Base-by-base conservation (phyloP, 805 yeast species). In the Naumovozyma baii region DNA sequence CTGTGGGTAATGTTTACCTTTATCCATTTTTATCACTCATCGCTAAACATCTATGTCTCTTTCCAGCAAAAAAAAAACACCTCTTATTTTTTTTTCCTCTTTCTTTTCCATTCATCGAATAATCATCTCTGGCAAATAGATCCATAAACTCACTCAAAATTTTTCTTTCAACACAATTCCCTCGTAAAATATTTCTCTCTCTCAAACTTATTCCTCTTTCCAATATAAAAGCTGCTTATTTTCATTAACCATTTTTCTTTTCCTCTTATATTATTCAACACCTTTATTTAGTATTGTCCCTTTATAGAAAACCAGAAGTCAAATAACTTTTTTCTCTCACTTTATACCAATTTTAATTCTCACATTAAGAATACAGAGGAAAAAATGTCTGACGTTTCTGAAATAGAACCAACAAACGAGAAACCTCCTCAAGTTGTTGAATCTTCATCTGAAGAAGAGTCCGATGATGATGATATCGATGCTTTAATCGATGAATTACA, bases 401-500 rank as follows among this genome's bases (percentile, higher is more conserved):
- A 29, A 29, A 9, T 5, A 29, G 31, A 12, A 29, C 5, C 15
- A 9, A 22, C 26, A 22, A 22, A 22, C 10, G 31, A 29, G 15
- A 29, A 29, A n/a, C 31, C 31, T 9, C 31, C 31, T 29, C 31
- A 29, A 29, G 31, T 29, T 29, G 31, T 29, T 29, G 31, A 29
- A 8, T 9, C 31, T 29, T 29, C 47, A 41, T 73, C 53, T 33
- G 76, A 61, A 17, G 74, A 64, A 14, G 78, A 70, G n/a, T 82
- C 74, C 25, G 82, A 73, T 38, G 82, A 75, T 45, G 83, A 74
- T 46, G 83, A 78, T 57, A 78, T 78, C 51, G 83, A 78, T 56
- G 83, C 78, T 62, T 74, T 80, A 64, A 75, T 80, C 55, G 72
- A 75, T 49, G 95, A 85, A 58, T 72, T 86, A 57, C 94, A 85